Evolutionary conservation across 73 alveolate species (phyloP), one percentile per base, ranked within the genome.

Genomic region (Uronychia binucleata): DNA sequence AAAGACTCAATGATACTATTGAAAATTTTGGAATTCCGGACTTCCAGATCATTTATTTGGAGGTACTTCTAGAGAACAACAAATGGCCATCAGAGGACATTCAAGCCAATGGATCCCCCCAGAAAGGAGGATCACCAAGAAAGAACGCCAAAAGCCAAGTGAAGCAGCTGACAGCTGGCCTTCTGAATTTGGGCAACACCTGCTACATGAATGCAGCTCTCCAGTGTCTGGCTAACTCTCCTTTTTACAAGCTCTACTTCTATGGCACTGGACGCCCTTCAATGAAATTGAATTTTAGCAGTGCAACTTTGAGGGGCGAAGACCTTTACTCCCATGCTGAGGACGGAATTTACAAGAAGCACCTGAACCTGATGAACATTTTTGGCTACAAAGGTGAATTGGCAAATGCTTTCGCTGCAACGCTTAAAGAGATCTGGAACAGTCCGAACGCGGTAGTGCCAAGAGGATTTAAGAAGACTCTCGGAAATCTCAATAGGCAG

Each of bases 401-500:
- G 60, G 93, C 89, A 0, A 59, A 67, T 1, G 77, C 93, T 32
- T 88, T 90, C 89, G 98, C 98, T 57, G 84, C 82, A 59, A 81
- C 90, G 57, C 79, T 96, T 33, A 60, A 88, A 80, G 79, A 86
- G 58, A 85, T 93, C 89, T 89, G 79, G 86, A 26, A 31, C 30
- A 82, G 81, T 81, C 81, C 81, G 32, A 88, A 86, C 58, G 93
- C 85, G 29, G 94, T 94, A 34, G 85, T 86, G 14, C 98, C 98
- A 0, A 88, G 88, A 88, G 84, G 80, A 67, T 94, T 94, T 81
- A 94, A 91, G 77, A 84, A 85, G 82, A 74, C 84, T 29, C 79
- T 93, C 31, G 95, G 96, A 0, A 89, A 93, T 74, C 86, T 88
- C 28, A 85, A 87, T 91, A 96, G 91, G 28, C 81, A 91, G 31